phyloP scores from a whole-genome alignment of 345 rosid genomes.

The Populus alba region DNA sequence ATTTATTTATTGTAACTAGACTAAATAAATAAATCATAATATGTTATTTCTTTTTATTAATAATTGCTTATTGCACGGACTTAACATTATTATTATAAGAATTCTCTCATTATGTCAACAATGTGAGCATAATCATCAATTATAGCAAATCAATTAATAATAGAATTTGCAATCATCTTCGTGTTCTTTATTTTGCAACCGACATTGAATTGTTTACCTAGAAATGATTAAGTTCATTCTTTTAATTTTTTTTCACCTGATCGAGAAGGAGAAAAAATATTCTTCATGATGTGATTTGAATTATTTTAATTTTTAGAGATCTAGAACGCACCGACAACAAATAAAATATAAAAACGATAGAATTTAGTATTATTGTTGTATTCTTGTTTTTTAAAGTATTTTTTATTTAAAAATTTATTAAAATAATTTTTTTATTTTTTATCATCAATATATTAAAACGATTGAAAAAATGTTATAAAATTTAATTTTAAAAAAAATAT shows the following conservation, averaged over 20 bases:
- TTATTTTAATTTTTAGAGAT: too few relatives aligned
- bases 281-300: too few relatives aligned
- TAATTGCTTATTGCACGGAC: background rate
- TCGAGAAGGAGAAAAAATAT: too few relatives aligned
- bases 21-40: too few relatives aligned
- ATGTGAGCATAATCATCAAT: background rate
- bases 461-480: too few relatives aligned
- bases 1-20: too few relatives aligned
- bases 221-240: background rate
- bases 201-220: background rate
- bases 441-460: too few relatives aligned
- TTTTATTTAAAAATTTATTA: background rate
- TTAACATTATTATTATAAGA: background rate
- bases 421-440: too few relatives aligned
- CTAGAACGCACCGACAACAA: too few relatives aligned
- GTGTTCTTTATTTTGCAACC: background rate
- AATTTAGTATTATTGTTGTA: accelerated
- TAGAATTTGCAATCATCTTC: background rate
- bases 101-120: background rate
- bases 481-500: too few relatives aligned
- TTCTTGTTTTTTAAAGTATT: too few relatives aligned
- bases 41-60: background rate
- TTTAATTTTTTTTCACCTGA: background rate
- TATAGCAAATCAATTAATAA: background rate
- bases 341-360: too few relatives aligned